phyloP scores from a whole-genome alignment of 2,329 filamentous ascomycete genomes.

The Myriangium duriaei region DNA sequence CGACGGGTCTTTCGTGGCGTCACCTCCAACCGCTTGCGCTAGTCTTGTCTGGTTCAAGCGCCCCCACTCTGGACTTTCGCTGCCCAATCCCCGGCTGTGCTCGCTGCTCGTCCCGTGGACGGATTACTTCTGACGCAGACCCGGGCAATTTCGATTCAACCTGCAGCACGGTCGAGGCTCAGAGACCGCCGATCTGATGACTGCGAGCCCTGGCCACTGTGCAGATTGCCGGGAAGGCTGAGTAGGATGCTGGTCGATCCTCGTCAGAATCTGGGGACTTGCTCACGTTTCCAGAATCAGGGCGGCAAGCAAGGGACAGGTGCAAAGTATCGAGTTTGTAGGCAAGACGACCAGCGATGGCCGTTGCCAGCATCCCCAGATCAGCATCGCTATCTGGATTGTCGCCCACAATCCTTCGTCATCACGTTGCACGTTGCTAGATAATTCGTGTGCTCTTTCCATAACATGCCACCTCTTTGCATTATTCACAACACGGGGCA shows the following conservation, averaged over 20 bases:
- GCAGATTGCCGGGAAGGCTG: background rate
- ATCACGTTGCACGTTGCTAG: no score
- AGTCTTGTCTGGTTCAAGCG: background rate
- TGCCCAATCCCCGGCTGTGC: background rate
- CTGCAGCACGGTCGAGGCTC: background rate
- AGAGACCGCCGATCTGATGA: background rate
- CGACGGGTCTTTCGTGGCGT: background rate
- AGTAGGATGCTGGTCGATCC: background rate
- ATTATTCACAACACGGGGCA: no score
- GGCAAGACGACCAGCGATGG: no score
- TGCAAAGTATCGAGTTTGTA: no score
- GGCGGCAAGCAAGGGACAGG: no score
- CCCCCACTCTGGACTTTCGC: background rate
- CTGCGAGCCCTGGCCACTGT: background rate
- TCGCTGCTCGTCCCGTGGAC: background rate
- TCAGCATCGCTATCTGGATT: no score
- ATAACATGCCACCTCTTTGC: no score
- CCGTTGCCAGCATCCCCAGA: no score
- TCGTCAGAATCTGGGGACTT: background rate
- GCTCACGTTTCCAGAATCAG: no score
- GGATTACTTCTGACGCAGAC: background rate
- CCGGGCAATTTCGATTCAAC: background rate
- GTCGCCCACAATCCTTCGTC: no score
- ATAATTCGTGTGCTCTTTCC: no score
- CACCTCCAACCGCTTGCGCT: background rate